Evolutionary conservation across 305 asterid genomes (phyloP).

Genomic region (Plantago coronopus): DNA sequence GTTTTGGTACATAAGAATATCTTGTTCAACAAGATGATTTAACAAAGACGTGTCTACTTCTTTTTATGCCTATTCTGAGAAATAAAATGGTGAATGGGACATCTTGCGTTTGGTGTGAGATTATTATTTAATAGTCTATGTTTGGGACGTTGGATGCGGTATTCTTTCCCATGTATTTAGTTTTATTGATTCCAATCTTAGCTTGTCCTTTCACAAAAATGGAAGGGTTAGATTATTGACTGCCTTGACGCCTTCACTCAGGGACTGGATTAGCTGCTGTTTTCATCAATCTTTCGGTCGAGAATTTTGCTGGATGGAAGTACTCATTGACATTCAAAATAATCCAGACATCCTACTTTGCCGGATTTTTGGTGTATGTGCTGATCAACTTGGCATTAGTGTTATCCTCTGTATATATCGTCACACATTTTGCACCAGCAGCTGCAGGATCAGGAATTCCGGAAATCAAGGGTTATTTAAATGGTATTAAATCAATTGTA

Average conservation of each 20-base stretch:
- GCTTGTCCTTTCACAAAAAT: background rate
- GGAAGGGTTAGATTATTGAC: slow-evolving; percentile 7
- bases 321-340: slow-evolving; percentile 84
- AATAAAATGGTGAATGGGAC: background rate
- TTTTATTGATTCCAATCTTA: background rate
- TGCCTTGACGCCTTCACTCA: slow-evolving; percentile 27
- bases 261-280: slow-evolving; percentile 98
- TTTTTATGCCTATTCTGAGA: background rate
- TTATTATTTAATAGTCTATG: too few relatives aligned
- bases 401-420: slow-evolving; percentile 77
- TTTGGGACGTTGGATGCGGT: background rate
- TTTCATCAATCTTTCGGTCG: slow-evolving; percentile 89
- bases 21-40: background rate
- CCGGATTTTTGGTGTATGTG: slow-evolving; percentile 74
- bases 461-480: slow-evolving; percentile 95
- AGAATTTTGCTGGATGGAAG: slow-evolving; percentile 99
- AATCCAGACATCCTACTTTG: slow-evolving; percentile 88
- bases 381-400: slow-evolving; percentile 86
- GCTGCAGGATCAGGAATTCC: slow-evolving; percentile 99
- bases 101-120: background rate
- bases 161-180: slow-evolving; percentile 9
- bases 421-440: slow-evolving; percentile 90
- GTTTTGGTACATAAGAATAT: background rate
- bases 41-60: too few relatives aligned
- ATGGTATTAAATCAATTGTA: slow-evolving; percentile 48